These are phyloP conservation scores for Trichoderma pleuroti DNA, from an alignment of 2,329 filamentous ascomycete species.

Conservation along the genomic window DNA sequence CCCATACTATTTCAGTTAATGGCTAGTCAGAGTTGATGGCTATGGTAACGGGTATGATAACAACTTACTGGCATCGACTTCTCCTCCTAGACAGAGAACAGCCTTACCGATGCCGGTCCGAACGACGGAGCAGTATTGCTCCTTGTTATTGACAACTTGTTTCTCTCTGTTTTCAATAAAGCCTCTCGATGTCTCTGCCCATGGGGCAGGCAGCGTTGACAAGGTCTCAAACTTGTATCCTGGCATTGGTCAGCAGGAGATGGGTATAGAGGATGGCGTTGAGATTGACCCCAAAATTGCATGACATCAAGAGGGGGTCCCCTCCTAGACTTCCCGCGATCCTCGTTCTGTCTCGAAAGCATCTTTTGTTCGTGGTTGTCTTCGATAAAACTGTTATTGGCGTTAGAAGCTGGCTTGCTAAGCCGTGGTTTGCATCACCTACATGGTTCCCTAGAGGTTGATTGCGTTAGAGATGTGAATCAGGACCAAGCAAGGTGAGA, in stretches of 20 bases:
- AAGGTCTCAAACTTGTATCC: slow-evolving; percentile 97
- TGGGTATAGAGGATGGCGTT: neutral
- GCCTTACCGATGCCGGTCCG: slow-evolving; percentile 78
- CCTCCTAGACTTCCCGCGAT: slow-evolving; percentile 30
- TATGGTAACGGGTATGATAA: neutral
- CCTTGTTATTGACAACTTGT: slow-evolving; percentile 77
- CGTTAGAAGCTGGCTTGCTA: neutral
- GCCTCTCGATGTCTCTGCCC: slow-evolving; percentile 68
- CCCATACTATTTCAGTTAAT: slow-evolving; percentile 61
- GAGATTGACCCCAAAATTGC: slow-evolving; percentile 79
- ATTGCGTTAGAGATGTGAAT: neutral
- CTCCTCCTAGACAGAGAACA: slow-evolving; percentile 77
- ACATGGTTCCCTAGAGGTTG: neutral
- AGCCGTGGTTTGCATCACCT: neutral
- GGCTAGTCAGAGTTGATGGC: neutral
- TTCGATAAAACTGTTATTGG: slow-evolving; percentile 71
- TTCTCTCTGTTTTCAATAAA: slow-evolving; percentile 74
- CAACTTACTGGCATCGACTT: slow-evolving; percentile 76
- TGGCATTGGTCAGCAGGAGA: slow-evolving; percentile 32
- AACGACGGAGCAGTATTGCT: slow-evolving; percentile 94
- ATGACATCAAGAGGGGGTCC: slow-evolving; percentile 69
- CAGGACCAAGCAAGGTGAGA: neutral
- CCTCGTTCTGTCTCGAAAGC: slow-evolving; percentile 56
- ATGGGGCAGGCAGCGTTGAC: slow-evolving; percentile 69
- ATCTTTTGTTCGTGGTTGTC: slow-evolving; percentile 77